Conservation (phyloP, 129 eudicot genomes). For the Flaveria ramosissima region DNA sequence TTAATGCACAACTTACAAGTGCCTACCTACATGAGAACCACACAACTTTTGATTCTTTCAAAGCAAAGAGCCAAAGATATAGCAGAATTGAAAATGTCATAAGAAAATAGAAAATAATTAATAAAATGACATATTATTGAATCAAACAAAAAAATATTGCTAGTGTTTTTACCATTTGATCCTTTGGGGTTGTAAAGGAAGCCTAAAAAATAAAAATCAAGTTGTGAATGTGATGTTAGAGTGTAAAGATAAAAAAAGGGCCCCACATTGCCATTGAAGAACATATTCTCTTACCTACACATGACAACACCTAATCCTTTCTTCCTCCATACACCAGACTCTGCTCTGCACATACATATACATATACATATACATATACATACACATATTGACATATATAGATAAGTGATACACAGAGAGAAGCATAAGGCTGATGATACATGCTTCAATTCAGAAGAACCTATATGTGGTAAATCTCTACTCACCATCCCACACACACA, state of each 20-base stretch:
- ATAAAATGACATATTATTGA: not conserved
- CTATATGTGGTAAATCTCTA: constrained; percentile 31
- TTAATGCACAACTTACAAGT: constrained; percentile 11
- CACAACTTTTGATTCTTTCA: constrained; percentile 29
- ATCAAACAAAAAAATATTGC: not conserved
- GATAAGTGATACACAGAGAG: constrained; percentile 19
- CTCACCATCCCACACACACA: not conserved
- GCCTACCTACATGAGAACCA: not conserved
- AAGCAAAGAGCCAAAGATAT: constrained; percentile 16
- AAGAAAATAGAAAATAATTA: not conserved
- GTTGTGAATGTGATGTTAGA: constrained; percentile 42
- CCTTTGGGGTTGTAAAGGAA: constrained; percentile 37
- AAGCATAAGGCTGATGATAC: constrained; percentile 18
- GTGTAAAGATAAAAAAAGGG: constrained; percentile 37
- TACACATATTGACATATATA: not conserved
- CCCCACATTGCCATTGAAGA: constrained; percentile 34
- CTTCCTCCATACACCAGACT: constrained; percentile 35
- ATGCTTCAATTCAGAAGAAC: constrained; percentile 19
- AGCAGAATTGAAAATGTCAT: constrained; percentile 36
- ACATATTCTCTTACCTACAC: constrained; percentile 43
- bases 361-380: constrained; percentile 10
- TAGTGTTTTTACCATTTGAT: constrained; percentile 13
- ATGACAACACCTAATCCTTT: constrained; percentile 34
- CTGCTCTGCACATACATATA: constrained; percentile 12
- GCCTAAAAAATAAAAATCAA: constrained; percentile 12